Base-by-base conservation (phyloP, 176 grass and related monocot genomes). In the Aegilops bicornis region DNA sequence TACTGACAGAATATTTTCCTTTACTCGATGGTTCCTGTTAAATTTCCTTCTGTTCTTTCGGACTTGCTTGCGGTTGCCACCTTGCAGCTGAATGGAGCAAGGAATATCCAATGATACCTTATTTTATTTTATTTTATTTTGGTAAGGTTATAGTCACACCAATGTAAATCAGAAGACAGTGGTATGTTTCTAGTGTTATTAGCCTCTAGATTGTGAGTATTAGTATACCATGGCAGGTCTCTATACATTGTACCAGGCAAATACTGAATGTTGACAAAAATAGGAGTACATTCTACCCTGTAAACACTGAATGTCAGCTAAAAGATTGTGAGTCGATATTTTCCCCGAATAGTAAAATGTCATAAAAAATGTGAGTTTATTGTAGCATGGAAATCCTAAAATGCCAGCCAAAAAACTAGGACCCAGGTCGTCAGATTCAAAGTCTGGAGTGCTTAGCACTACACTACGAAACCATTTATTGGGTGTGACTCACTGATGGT, bases 371-470 rank as follows among this genome's bases (percentile, higher is more conserved):
- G 3, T 39, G 9, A 5, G 22, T 6, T 23, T 10, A 43, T 14
- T 23, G 8, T 73, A 73, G 1, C 10, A 43, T 43, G 37, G 69
- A 73, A 24, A 43, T 15, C 23, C 11, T 42, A n/a, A 40, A 54
- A 40, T 65, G 63, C 19, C 36, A 72, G 10, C 69, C 12, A 72
- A 72, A 72, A 42, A 23, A 39, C 3, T 72, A 73, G 70, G 70
- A 98, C 93, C 92, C 92, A 98, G 90, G 93, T 98, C 82, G 88
- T 94, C 90, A 96, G 92, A 96, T 98, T 98, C 93, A 98, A 95
- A 98, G 89, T 98, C 93, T 93, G 91, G 95, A 98, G 93, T 98
- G 93, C 89, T 98, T 95, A 98, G 93, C 89, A 95, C 95, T 95
- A 98, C 93, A 98, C 93, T 50, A 75, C 3, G 24, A 48, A 75